Conservation (phyloP, 73 alveolate genomes). For the Halteria grandinella region DNA sequence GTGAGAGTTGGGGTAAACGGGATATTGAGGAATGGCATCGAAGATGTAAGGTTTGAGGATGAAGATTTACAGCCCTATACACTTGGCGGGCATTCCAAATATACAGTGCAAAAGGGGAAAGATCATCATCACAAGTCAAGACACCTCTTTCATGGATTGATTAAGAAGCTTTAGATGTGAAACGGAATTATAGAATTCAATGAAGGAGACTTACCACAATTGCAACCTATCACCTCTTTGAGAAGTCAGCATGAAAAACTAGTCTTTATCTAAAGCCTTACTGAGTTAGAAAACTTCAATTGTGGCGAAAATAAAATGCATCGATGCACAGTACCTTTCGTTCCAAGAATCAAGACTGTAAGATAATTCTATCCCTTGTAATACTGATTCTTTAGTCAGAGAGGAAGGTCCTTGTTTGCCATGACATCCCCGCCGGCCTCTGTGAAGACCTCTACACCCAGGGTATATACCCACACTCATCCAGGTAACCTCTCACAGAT, state of each 20-base stretch:
- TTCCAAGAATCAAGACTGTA: background rate
- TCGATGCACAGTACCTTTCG: slow-evolving; percentile 11
- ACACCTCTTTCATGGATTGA: background rate
- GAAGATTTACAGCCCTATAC: too few relatives aligned
- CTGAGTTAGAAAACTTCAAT: slow-evolving; percentile 37
- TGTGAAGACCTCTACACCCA: slow-evolving; percentile 30
- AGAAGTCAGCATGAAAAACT: too few relatives aligned
- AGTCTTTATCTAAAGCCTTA: slow-evolving; percentile 13
- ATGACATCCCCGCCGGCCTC: slow-evolving; percentile 58
- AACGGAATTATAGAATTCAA: background rate
- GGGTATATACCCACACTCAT: background rate
- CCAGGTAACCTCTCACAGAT: background rate
- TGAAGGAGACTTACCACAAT: background rate
- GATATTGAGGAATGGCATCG: too few relatives aligned
- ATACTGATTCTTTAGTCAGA: background rate
- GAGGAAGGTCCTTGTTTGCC: slow-evolving; percentile 58
- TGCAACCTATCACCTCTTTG: too few relatives aligned
- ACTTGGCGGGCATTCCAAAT: slow-evolving; percentile 1
- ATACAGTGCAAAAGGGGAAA: too few relatives aligned
- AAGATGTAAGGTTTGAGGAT: too few relatives aligned
- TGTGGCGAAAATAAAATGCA: background rate
- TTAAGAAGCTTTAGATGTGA: background rate
- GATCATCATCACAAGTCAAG: background rate
- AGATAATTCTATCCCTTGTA: background rate
- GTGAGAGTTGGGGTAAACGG: too few relatives aligned